Evolutionary conservation across 2,329 filamentous ascomycete species (phyloP), one percentile per base, ranked within the genome.

Genomic region (Fusarium nematophilum): DNA sequence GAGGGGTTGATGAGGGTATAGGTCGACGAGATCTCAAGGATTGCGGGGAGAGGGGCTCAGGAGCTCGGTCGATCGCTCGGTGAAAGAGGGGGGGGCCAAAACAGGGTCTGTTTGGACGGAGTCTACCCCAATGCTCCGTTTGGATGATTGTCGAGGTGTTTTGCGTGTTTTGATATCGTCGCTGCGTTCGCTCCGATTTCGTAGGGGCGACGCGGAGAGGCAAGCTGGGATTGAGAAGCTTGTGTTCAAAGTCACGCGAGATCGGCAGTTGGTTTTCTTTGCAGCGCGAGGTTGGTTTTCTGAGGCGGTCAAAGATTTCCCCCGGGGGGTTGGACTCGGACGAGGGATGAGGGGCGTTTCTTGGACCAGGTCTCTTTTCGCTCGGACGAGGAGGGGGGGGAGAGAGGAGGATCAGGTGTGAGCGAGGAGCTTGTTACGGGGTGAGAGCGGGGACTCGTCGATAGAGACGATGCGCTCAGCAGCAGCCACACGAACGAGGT

Each of bases 281-380:
- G 58, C 39, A 59, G 53, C 56, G 44, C 46, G 59, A 68, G 50
- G 66, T 37, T 56, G 62, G 63, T 48, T 45, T 56, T 53, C 59
- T 53, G 48, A 64, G 65, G 64, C 56, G 51, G 66, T 68, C 63
- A 66, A 67, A 65, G 65, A 67, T 66, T 61, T 67, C 56, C 63
- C 65, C n/a, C n/a, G n/a, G 64, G 58, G 51, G 64, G 63, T 59
- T 54, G 44, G 45, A 53, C 52, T 67, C 61, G 60, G 38, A 64
- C 51, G 44, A n/a, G 44, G 48, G 55, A 64, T 46, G 59, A 62
- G 60, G 65, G 60, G 60, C 30, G 39, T 42, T 62, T 46, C 17
- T 54, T 30, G 38, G 47, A 36, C 59, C 38, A n/a, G 33, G 43
- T 49, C 29, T n/a, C 18, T 47, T 18, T 31, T 57, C 43, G 43